Conservation (phyloP, 2,329 filamentous ascomycete species). For the Pseudopyrenochaeta lycopersici region DNA sequence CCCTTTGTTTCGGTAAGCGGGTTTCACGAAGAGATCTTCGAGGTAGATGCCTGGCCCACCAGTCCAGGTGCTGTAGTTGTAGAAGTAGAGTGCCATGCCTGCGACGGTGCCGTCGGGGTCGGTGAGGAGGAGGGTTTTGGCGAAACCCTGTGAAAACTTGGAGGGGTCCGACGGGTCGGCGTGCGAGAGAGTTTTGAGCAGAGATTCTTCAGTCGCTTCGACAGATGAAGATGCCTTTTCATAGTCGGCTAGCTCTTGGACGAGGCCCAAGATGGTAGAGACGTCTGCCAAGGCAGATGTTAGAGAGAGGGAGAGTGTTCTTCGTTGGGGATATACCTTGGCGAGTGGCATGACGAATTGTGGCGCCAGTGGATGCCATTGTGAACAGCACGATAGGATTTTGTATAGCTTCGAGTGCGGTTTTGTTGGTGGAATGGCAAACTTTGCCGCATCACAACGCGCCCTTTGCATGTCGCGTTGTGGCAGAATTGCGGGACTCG, state of each 20-base stretch:
- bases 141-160: slow-evolving; percentile 66
- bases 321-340: slow-evolving; percentile 60
- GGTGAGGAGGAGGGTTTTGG: slow-evolving; percentile 76
- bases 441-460: slow-evolving; percentile 1
- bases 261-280: slow-evolving; percentile 79
- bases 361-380: slow-evolving; percentile 42
- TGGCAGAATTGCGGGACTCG: slow-evolving; percentile 15
- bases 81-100: slow-evolving; percentile 91
- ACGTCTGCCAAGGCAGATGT: slow-evolving; percentile 69
- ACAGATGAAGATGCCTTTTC: slow-evolving; percentile 79
- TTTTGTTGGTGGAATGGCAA: background rate
- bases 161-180: slow-evolving; percentile 56
- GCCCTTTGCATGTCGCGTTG: slow-evolving; percentile 20
- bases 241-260: slow-evolving; percentile 87
- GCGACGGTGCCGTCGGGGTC: slow-evolving; percentile 59
- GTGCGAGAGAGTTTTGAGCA: slow-evolving; percentile 81
- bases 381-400: background rate
- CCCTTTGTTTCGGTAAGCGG: slow-evolving; percentile 74
- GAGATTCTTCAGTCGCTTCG: slow-evolving; percentile 78
- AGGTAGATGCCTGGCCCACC: slow-evolving; percentile 89
- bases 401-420: background rate
- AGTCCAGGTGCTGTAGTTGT: slow-evolving; percentile 95
- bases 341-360: slow-evolving; percentile 67
- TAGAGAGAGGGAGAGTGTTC: background rate
- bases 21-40: slow-evolving; percentile 88